Evolutionary conservation across 176 grass and related monocot genomes (phyloP).

Genomic region (Ensete glaucum): DNA sequence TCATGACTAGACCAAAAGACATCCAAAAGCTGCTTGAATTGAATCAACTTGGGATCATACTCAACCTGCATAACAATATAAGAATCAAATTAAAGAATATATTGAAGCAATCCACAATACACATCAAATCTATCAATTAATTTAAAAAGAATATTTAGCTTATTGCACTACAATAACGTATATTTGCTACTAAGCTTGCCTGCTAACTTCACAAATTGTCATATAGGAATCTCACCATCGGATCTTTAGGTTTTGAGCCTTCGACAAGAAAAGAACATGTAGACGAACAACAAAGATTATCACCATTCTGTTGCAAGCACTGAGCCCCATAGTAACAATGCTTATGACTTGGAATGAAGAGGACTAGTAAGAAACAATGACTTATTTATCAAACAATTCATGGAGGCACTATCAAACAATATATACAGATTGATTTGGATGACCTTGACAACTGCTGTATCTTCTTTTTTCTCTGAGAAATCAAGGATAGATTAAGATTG

Average conservation of each 20-base stretch:
- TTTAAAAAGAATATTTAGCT: neutral
- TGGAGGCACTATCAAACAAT: neutral
- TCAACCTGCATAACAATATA: constrained; percentile 42
- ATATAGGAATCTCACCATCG: neutral
- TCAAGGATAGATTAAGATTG: neutral
- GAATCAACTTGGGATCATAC: constrained; percentile 66
- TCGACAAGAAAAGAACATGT: neutral
- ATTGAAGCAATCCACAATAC: neutral
- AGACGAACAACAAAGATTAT: neutral
- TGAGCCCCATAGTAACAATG: neutral
- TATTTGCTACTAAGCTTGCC: neutral
- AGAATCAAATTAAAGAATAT: neutral
- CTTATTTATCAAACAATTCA: neutral
- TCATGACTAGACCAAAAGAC: constrained; percentile 90
- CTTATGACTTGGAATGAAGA: neutral
- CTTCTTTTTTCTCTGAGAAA: neutral
- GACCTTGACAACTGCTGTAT: neutral
- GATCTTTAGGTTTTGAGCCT: neutral
- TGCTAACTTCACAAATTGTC: neutral
- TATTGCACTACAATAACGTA: neutral
- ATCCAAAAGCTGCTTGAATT: constrained; percentile 75
- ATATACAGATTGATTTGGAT: neutral
- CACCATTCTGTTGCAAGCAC: neutral
- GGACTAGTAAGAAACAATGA: neutral
- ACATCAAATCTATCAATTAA: neutral